Conservation (phyloP, 257 asterid genomes). For the Gentiana straminea region DNA sequence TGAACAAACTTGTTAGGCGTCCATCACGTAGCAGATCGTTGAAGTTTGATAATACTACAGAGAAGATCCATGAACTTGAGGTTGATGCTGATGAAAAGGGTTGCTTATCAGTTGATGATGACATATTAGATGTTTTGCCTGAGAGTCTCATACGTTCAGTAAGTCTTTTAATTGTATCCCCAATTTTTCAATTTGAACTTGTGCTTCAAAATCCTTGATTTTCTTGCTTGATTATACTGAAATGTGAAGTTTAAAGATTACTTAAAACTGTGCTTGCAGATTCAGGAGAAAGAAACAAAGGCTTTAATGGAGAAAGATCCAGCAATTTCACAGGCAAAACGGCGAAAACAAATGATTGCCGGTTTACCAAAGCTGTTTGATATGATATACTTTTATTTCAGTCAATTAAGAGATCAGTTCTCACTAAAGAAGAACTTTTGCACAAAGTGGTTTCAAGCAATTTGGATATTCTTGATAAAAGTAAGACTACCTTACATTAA, state of each 20-base stretch:
- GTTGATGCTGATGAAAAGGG: slow-evolving; percentile 16
- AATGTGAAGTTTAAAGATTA: background rate
- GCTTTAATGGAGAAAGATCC: slow-evolving; percentile 58
- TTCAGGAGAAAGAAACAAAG: slow-evolving; percentile 51
- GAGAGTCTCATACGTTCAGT: slow-evolving; percentile 59
- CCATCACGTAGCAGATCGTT: slow-evolving; percentile 60
- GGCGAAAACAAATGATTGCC: slow-evolving; percentile 50
- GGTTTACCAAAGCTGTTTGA: slow-evolving; percentile 66
- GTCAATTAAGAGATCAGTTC: slow-evolving; percentile 53
- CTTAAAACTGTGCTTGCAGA: slow-evolving; percentile 29
- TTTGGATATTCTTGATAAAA: slow-evolving; percentile 35
- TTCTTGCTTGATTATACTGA: background rate
- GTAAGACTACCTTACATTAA: slow-evolving; percentile 27
- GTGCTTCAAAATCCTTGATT: background rate
- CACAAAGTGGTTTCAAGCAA: slow-evolving; percentile 39
- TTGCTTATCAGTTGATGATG: slow-evolving; percentile 20
- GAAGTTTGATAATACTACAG: slow-evolving; percentile 56
- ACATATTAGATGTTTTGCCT: slow-evolving; percentile 44
- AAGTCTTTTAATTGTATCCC: slow-evolving; percentile 10
- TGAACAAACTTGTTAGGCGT: slow-evolving; percentile 48
- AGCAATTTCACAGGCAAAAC: slow-evolving; percentile 76
- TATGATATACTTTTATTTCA: slow-evolving; percentile 47
- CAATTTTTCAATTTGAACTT: background rate
- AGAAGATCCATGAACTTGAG: slow-evolving; percentile 28
- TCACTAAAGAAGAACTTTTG: slow-evolving; percentile 59